These are phyloP conservation scores for Aspergillus kassunensis DNA, from an alignment of 495 filamentous ascomycete genomes.

Conservation along the genomic window DNA sequence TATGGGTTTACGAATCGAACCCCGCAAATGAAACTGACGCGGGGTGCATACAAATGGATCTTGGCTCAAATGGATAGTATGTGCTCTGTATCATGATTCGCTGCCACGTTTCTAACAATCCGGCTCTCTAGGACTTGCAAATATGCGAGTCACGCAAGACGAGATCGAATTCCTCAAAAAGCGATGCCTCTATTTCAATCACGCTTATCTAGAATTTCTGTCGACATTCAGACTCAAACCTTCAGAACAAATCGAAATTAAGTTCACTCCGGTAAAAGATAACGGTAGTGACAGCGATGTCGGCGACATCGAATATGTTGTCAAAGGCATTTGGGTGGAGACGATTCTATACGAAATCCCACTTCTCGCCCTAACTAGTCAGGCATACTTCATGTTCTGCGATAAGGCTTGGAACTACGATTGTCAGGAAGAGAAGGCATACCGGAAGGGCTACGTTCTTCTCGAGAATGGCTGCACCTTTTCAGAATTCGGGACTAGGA, in stretches of 20 bases:
- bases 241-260: slow-evolving; percentile 68
- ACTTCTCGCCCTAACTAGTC: slow-evolving; percentile 82
- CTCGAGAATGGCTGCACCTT: slow-evolving; percentile 80
- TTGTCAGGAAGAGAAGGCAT: slow-evolving; percentile 79
- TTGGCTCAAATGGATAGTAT: slow-evolving; percentile 72
- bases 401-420: slow-evolving; percentile 84
- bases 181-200: slow-evolving; percentile 76
- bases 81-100: slow-evolving; percentile 12
- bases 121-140: slow-evolving; percentile 59
- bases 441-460: slow-evolving; percentile 68
- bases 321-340: slow-evolving; percentile 84
- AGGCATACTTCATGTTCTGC: slow-evolving; percentile 95
- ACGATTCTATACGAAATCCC: slow-evolving; percentile 98
- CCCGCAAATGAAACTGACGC: slow-evolving; percentile 82
- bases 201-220: slow-evolving; percentile 75
- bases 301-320: slow-evolving; percentile 68
- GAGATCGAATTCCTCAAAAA: slow-evolving; percentile 74
- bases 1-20: slow-evolving; percentile 96
- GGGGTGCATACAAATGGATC: slow-evolving; percentile 81
- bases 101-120: neutral
- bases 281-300: slow-evolving; percentile 63
- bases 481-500: slow-evolving; percentile 89
- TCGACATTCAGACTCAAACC: slow-evolving; percentile 76
- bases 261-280: slow-evolving; percentile 62
- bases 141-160: slow-evolving; percentile 69